These are phyloP conservation scores for Pseudocercospora macadamiae DNA, from an alignment of 2,329 filamentous ascomycete species.

Conservation along the genomic window DNA sequence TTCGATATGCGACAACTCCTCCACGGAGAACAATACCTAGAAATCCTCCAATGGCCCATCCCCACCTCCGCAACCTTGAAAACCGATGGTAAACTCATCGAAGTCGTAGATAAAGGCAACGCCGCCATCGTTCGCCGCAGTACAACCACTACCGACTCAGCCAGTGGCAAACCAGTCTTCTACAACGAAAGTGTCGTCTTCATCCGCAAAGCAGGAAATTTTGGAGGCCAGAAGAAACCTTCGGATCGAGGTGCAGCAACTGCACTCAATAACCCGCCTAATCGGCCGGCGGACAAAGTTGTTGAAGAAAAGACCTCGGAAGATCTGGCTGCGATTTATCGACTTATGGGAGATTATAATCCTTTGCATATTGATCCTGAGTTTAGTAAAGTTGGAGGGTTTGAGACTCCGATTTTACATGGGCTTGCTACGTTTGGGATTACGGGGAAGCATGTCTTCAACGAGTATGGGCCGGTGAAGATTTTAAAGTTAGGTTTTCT, in stretches of 20 bases:
- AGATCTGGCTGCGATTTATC: constrained; percentile 91
- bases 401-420: constrained; percentile 91
- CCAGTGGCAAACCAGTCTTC: constrained; percentile 85
- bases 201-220: constrained; percentile 85
- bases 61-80: constrained; percentile 78
- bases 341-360: constrained; percentile 92
- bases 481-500: constrained; percentile 91
- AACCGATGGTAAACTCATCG: constrained; percentile 78
- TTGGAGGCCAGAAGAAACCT: constrained; percentile 79
- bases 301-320: constrained; percentile 83
- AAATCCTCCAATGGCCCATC: constrained; percentile 87
- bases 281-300: constrained; percentile 76
- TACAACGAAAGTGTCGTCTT: constrained; percentile 97
- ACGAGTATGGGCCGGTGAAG: constrained; percentile 79
- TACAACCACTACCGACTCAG: constrained; percentile 78
- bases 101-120: constrained; percentile 93
- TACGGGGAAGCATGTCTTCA: constrained; percentile 86
- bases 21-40: constrained; percentile 97
- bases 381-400: constrained; percentile 93
- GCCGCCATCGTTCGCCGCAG: constrained; percentile 82
- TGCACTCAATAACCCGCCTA: constrained; percentile 76
- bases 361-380: constrained; percentile 92
- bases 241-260: constrained; percentile 78
- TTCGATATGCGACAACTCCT: constrained; percentile 98
- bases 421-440: constrained; percentile 93